Evolutionary conservation across 2,329 filamentous ascomycete genomes (phyloP).

Genomic region (Colletotrichum lindemuthianum): DNA sequence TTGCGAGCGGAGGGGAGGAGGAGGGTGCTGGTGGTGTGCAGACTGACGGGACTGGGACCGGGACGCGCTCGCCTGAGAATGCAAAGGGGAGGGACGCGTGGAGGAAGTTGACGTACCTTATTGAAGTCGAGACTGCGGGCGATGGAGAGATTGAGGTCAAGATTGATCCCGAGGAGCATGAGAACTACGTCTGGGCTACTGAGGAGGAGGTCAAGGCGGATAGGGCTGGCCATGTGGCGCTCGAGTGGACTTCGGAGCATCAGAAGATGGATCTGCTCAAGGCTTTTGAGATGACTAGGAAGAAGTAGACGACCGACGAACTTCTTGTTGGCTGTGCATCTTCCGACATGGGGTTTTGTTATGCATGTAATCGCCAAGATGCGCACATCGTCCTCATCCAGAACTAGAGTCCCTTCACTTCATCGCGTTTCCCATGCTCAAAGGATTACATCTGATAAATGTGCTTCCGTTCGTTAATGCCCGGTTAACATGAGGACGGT

Average conservation of each 20-base stretch:
- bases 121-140: constrained; percentile 42
- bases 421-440: no score
- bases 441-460: no score
- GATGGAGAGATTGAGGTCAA: constrained; percentile 10
- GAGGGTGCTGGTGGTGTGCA: not conserved
- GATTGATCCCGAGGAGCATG: constrained; percentile 53
- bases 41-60: not conserved
- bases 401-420: no score
- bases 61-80: constrained; percentile 4
- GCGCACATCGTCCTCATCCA: no score
- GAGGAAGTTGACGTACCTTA: constrained; percentile 48
- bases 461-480: no score
- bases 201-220: constrained; percentile 48
- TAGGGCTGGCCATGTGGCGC: not conserved
- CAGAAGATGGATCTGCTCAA: constrained; percentile 34
- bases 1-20: not conserved
- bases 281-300: constrained; percentile 26
- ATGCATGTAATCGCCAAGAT: no score
- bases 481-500: no score
- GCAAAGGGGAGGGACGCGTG: constrained; percentile 37
- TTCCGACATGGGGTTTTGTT: no score
- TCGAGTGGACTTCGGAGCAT: constrained; percentile 36
- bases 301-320: not conserved
- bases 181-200: constrained; percentile 49
- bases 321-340: no score